phyloP scores from a whole-genome alignment of 116 monocot species.

The Cymodocea nodosa region DNA sequence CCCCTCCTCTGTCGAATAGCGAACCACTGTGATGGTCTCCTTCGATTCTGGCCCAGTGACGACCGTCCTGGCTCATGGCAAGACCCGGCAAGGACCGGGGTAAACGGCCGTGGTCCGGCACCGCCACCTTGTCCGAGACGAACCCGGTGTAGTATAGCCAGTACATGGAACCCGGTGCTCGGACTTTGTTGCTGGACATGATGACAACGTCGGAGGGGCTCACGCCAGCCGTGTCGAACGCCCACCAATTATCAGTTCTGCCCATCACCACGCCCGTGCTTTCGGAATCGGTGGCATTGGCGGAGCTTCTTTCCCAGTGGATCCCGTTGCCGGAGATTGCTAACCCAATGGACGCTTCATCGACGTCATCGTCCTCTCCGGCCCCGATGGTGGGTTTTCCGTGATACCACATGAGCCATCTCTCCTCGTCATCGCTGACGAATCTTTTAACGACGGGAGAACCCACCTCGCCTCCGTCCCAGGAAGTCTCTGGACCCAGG shows the following conservation, averaged over 20 bases:
- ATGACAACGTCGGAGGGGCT: conserved; percentile 28
- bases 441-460: conserved; percentile 36
- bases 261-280: conserved; percentile 3
- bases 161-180: conserved; percentile 23
- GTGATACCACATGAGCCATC: conserved; percentile 55
- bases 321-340: conserved; percentile 30
- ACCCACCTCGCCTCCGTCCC: conserved; percentile 25
- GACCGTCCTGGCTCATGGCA: conserved; percentile 49
- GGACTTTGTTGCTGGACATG: conserved; percentile 35
- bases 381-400: neutral
- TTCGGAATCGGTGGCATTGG: neutral
- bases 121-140: conserved; percentile 11
- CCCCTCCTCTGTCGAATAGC: conserved; percentile 18
- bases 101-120: neutral
- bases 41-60: conserved; percentile 44
- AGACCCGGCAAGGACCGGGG: conserved; percentile 25
- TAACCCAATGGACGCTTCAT: conserved; percentile 20
- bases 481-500: conserved; percentile 8
- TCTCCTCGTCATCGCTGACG: conserved; percentile 26
- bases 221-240: conserved; percentile 29
- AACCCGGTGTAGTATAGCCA: conserved; percentile 51
- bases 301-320: conserved; percentile 24
- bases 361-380: neutral
- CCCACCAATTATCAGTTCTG: conserved; percentile 40
- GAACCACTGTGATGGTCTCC: conserved; percentile 55